phyloP scores from a whole-genome alignment of 208 protist genomes.

The Acanthamoeba healyi region DNA sequence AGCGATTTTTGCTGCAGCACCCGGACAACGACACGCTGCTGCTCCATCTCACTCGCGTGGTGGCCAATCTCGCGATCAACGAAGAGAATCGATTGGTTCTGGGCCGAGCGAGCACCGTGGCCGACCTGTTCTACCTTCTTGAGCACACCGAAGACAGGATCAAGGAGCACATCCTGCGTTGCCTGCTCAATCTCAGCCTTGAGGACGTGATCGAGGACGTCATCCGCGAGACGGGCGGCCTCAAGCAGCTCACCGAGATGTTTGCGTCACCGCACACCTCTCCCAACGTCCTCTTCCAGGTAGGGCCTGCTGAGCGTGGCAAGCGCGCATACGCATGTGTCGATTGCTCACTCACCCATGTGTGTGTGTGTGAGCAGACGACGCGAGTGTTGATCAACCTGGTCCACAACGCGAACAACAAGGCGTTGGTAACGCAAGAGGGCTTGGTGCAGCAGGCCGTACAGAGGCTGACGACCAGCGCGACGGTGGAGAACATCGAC shows the following conservation, averaged over 20 bases:
- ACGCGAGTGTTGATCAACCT: conserved; percentile 54
- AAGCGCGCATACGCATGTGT: too few species aligned
- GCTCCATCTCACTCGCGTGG: conserved; percentile 42
- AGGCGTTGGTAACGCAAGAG: background rate
- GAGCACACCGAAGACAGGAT: conserved; percentile 33
- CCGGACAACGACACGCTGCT: conserved; percentile 37
- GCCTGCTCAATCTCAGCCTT: conserved; percentile 52
- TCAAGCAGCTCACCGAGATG: conserved; percentile 41
- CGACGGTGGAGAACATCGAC: conserved; percentile 26
- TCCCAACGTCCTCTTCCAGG: conserved; percentile 49
- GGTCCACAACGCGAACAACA: conserved; percentile 59
- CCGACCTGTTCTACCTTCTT: conserved; percentile 51
- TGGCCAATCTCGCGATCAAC: conserved; percentile 64
- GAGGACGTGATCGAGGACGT: conserved; percentile 45
- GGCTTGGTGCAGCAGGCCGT: conserved; percentile 19
- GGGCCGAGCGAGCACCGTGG: conserved; percentile 17
- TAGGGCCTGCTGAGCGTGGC: background rate
- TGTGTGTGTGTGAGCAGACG: background rate
- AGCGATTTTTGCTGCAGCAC: conserved; percentile 3
- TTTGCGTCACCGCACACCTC: conserved; percentile 9
- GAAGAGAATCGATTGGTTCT: conserved; percentile 18
- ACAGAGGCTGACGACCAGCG: background rate
- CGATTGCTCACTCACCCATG: too few species aligned
- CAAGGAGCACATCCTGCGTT: conserved; percentile 61
- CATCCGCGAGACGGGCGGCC: conserved; percentile 37